Base-by-base conservation (phyloP, 2,329 filamentous ascomycete genomes). In the Chaetomiaceae sp. region DNA sequence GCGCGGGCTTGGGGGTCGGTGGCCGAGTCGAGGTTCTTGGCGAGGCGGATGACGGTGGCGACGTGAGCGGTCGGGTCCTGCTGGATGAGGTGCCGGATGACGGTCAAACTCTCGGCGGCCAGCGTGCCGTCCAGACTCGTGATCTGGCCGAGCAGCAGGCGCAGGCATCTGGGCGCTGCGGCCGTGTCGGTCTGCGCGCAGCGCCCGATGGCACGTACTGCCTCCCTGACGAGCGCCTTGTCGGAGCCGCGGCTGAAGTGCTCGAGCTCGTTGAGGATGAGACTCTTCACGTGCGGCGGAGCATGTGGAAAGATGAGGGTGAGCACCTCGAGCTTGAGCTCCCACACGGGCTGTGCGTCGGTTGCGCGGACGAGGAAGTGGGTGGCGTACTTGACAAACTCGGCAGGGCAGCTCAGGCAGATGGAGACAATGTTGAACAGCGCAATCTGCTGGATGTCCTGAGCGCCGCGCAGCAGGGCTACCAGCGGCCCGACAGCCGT, bases 401-500 rank as follows among this genome's bases (percentile, higher is more conserved):
- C 81, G 36, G 81, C 75, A 0, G 94, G 90, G 15, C 83, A 78
- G 25, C 79, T 75, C 11, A 97, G 77, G 64, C 89, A 94, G 40
- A 99, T 88, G n/a, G 90, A 88, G 11, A 96, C 91, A 55, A 97
- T 91, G 67, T 97, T 96, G 75, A 92, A 92, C 17, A 99, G 79
- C 1, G 90, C 91, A 36, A 96, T 81, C 65, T 95, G 86, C 66
- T 95, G 87, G 47, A 96, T 90, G 66, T 97, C 92, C 55, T 88
- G 83, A 0, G 91, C 84, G 12, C 89, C 86, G 53, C 94, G 84
- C 53, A 99, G 76, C 29, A 99, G 80, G 15, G 92, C 90, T 19
- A 96, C 80, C 23, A 99, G 74, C 1, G 94, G 92, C 0, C 92
- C 91, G 53, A 95, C 82, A 6, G 90, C 85, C 20, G 80, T 75